Percentiles rank a stretch among this genome's conserved stretches.
These are phyloP conservation scores for Mollisiaceae sp. DNA, from an alignment of 2,329 filamentous ascomycete species.

Conservation along the genomic window DNA sequence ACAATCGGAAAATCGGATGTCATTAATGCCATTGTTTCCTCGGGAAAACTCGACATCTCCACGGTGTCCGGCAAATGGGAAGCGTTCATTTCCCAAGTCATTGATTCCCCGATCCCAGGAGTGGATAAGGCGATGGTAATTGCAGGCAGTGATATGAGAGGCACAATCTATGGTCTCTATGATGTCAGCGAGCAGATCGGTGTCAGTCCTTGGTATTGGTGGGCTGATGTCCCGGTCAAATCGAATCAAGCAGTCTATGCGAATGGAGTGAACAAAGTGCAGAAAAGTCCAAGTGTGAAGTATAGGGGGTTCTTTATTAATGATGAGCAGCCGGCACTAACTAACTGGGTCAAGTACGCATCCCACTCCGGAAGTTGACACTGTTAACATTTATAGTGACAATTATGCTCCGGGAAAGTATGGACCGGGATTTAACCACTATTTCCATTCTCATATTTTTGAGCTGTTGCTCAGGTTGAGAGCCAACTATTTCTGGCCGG, in stretches of 20 bases:
- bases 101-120: conserved; percentile 61
- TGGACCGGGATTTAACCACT: conserved; percentile 56
- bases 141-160: conserved; percentile 67
- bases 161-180: conserved; percentile 73
- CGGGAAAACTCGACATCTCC: conserved; percentile 61
- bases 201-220: conserved; percentile 68
- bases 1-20: conserved; percentile 68
- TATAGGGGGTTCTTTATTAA: conserved; percentile 66
- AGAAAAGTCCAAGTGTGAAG: conserved; percentile 58
- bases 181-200: conserved; percentile 76
- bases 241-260: conserved; percentile 53
- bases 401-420: conserved; percentile 49
- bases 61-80: conserved; percentile 70
- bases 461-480: conserved; percentile 72
- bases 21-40: conserved; percentile 62
- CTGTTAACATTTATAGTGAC: conserved; percentile 40
- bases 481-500: conserved; percentile 79
- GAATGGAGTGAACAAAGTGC: conserved; percentile 48
- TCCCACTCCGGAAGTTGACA: neutral
- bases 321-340: conserved; percentile 64
- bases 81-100: conserved; percentile 64
- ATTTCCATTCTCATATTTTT: conserved; percentile 72
- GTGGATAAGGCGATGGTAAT: conserved; percentile 67
- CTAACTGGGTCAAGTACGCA: conserved; percentile 61
- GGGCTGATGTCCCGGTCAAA: conserved; percentile 57